These are phyloP conservation scores for Pythium folliculosum DNA, from an alignment of 352 stramenopile species.

Conservation along the genomic window DNA sequence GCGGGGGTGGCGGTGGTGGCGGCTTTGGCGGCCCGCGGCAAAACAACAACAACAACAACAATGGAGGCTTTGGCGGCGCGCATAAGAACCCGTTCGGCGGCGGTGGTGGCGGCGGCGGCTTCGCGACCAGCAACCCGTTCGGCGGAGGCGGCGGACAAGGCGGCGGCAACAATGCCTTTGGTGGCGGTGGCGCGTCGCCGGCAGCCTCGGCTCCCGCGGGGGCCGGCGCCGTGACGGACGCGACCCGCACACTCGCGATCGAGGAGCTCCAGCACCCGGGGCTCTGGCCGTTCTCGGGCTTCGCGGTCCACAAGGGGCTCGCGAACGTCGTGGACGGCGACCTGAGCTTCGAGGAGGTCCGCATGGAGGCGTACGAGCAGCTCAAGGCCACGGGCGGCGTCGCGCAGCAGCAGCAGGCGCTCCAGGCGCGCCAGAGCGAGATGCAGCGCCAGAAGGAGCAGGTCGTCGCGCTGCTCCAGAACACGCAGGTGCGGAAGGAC, in stretches of 20 bases:
- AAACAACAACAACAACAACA: conserved; percentile 16
- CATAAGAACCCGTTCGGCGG: conserved; percentile 24
- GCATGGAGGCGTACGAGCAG: conserved; percentile 64
- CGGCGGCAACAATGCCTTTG: conserved; percentile 1
- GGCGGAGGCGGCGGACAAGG: neutral
- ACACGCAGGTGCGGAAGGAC: conserved; percentile 24
- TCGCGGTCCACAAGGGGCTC: conserved; percentile 61
- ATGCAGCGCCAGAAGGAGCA: conserved; percentile 56
- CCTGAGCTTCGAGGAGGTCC: conserved; percentile 61
- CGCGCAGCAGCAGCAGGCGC: conserved; percentile 39
- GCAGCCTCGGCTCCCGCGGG: conserved; percentile 1
- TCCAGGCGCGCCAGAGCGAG: conserved; percentile 44
- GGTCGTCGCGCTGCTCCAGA: conserved; percentile 49
- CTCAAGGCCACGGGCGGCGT: conserved; percentile 48
- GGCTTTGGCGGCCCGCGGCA: neutral
- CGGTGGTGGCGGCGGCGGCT: neutral
- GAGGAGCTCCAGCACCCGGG: conserved; percentile 59
- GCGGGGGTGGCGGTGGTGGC: conserved; percentile 9
- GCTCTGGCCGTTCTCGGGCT: conserved; percentile 67
- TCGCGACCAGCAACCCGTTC: conserved; percentile 4
- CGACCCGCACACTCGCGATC: conserved; percentile 46
- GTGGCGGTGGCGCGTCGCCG: neutral
- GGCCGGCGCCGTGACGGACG: conserved; percentile 42
- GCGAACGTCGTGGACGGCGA: conserved; percentile 61
- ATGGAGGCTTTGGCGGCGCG: conserved; percentile 12